Percentiles rank a stretch among this genome's conserved stretches.
These are phyloP conservation scores for Hypoxylon sp. DNA, from an alignment of 2,329 filamentous ascomycete species.

Conservation along the genomic window DNA sequence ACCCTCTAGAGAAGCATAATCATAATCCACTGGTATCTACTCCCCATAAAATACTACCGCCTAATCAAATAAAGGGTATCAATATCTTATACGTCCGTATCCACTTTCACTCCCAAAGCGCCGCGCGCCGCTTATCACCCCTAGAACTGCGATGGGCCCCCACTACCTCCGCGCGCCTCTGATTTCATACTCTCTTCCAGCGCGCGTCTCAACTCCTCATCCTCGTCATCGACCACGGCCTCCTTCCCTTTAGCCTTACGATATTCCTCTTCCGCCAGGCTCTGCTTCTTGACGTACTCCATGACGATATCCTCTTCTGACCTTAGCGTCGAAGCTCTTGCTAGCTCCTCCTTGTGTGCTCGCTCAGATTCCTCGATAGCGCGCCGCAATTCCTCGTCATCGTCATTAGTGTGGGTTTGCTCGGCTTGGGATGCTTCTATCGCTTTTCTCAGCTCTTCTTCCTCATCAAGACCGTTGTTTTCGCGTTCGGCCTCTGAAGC, in stretches of 20 bases:
- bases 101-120: neutral
- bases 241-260: slow-evolving; percentile 56
- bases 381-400: slow-evolving; percentile 61
- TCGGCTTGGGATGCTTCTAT: slow-evolving; percentile 58
- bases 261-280: slow-evolving; percentile 74
- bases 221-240: slow-evolving; percentile 46
- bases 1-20: neutral
- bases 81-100: slow-evolving; percentile 15
- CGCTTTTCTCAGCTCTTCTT: slow-evolving; percentile 57
- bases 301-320: slow-evolving; percentile 80
- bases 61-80: slow-evolving; percentile 34
- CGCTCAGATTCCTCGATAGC: slow-evolving; percentile 63
- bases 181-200: slow-evolving; percentile 50
- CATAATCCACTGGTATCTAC: neutral
- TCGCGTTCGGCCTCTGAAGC: slow-evolving; percentile 53
- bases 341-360: slow-evolving; percentile 60
- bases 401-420: slow-evolving; percentile 45
- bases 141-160: slow-evolving; percentile 42
- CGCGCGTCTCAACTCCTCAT: slow-evolving; percentile 47
- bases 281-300: slow-evolving; percentile 84
- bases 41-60: slow-evolving; percentile 7
- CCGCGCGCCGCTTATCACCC: neutral
- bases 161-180: slow-evolving; percentile 40
- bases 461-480: slow-evolving; percentile 40
- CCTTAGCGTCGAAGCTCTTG: slow-evolving; percentile 58